Percentiles rank a stretch among this genome's conserved stretches.
These are phyloP conservation scores for Globisporangium lucens DNA, from an alignment of 352 stramenopile species.

Conservation along the genomic window DNA sequence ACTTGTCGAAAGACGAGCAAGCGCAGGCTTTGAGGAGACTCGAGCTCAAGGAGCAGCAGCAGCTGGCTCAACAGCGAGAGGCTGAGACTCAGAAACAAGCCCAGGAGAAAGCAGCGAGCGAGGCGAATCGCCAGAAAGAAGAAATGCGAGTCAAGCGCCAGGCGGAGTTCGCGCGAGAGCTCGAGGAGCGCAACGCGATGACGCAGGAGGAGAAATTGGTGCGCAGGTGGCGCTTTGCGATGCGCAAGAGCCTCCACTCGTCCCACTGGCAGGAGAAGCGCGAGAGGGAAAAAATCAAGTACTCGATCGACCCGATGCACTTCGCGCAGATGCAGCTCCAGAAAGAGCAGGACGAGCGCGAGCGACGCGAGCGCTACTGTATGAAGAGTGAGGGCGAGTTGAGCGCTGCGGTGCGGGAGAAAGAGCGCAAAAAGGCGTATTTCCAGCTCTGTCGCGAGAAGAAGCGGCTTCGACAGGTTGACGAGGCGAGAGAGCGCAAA, in stretches of 20 bases:
- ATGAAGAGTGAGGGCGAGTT: conserved; percentile 45
- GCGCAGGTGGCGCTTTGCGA: conserved; percentile 33
- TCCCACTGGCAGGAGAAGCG: conserved; percentile 45
- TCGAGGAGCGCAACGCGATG: conserved; percentile 34
- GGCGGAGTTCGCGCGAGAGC: conserved; percentile 36
- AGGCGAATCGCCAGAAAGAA: conserved; percentile 24
- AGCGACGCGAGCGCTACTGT: conserved; percentile 44
- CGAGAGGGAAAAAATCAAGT: conserved; percentile 39
- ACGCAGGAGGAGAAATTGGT: conserved; percentile 33
- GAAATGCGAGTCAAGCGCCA: conserved; percentile 27
- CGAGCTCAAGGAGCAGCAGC: conserved; percentile 20
- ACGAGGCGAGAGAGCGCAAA: conserved; percentile 26
- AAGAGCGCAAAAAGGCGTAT: conserved; percentile 35
- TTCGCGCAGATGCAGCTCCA: conserved; percentile 40
- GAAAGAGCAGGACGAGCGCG: conserved; percentile 41
- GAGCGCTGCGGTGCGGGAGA: conserved; percentile 24
- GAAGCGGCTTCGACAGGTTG: conserved; percentile 28
- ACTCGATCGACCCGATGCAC: conserved; percentile 53
- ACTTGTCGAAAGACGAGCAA: conserved; percentile 29
- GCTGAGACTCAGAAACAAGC: conserved; percentile 3
- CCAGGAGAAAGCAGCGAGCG: conserved; percentile 19
- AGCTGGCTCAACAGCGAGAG: conserved; percentile 13
- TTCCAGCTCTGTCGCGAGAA: conserved; percentile 39
- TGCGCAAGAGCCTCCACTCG: conserved; percentile 35
- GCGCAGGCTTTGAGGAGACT: conserved; percentile 19